Percentiles rank a stretch among this genome's conserved stretches.
These are phyloP conservation scores for Phytophthora palmivora DNA, from an alignment of 352 stramenopile species.

Conservation along the genomic window DNA sequence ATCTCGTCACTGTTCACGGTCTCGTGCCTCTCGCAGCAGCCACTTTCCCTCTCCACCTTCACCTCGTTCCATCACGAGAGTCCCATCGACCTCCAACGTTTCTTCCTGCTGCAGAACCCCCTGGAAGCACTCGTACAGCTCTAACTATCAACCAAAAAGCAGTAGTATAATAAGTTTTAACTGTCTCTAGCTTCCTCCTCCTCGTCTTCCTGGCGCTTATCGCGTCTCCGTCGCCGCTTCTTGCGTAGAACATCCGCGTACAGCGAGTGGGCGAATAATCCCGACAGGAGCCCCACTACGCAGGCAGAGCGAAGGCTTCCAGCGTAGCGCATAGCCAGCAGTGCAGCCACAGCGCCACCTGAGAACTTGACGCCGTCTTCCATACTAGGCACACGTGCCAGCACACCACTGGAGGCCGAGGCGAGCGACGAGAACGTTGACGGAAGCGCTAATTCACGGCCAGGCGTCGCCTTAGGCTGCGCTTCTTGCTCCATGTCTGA, in stretches of 20 bases:
- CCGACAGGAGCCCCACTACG: conserved; percentile 64
- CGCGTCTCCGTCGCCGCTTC: conserved; percentile 23
- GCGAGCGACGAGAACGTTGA: conserved; percentile 28
- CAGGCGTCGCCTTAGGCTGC: conserved; percentile 15
- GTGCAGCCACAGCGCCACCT: conserved; percentile 60
- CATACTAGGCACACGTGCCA: conserved; percentile 40
- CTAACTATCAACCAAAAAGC: conserved; percentile 8
- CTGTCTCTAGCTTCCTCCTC: conserved; percentile 13
- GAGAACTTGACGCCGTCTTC: conserved; percentile 70
- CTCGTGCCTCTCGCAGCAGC: conserved; percentile 3
- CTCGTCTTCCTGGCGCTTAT: conserved; percentile 24
- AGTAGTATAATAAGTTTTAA: conserved; percentile 18
- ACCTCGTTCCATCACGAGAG: conserved; percentile 42
- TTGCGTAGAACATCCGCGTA: conserved; percentile 76
- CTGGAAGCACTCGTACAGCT: conserved; percentile 42
- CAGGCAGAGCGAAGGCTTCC: conserved; percentile 68
- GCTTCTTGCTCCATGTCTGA: conserved; percentile 24
- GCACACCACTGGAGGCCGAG: conserved; percentile 19
- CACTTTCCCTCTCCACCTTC: conserved; percentile 33
- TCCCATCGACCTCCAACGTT: conserved; percentile 28
- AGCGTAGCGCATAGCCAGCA: conserved; percentile 67
- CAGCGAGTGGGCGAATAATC: conserved; percentile 73
- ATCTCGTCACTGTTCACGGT: conserved; percentile 33
- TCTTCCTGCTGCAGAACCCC: conserved; percentile 55
- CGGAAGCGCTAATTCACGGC: conserved; percentile 25